These are phyloP conservation scores for Solanum verrucosum DNA, from an alignment of 257 asterid species.

Conservation along the genomic window DNA sequence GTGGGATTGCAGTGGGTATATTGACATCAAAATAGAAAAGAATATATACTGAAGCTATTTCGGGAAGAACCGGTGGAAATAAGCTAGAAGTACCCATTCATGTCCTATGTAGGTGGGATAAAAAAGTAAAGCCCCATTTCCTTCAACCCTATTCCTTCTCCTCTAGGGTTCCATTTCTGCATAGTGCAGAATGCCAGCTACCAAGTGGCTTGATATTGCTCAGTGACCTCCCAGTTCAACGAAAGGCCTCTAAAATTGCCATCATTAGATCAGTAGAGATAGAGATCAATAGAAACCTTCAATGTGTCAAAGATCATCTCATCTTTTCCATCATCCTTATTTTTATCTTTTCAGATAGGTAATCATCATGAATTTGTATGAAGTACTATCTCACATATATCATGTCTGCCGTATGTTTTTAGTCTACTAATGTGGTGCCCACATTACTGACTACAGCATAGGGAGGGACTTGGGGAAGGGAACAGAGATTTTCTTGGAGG, in stretches of 20 bases:
- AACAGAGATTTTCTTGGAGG: not conserved
- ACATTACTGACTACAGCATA: not conserved
- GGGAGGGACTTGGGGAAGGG: not conserved
- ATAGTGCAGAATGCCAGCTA: not conserved
- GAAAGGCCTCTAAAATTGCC: not conserved
- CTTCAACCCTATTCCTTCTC: not conserved
- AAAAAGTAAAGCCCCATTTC: not conserved
- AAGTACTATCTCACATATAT: not conserved
- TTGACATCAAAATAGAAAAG: not conserved
- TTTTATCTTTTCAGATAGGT: not conserved
- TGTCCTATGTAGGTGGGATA: not conserved
- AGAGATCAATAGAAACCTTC: not conserved
- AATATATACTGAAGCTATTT: not conserved
- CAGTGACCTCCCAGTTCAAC: not conserved
- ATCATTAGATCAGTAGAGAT: not conserved
- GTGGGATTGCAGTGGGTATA: not conserved
- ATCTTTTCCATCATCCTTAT: not conserved
- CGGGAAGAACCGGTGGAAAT: not conserved
- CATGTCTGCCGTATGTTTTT: not conserved
- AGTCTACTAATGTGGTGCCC: not conserved
- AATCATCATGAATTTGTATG: not conserved
- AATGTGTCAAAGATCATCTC: not conserved
- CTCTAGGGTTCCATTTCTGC: not conserved
- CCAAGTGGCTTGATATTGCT: not conserved
- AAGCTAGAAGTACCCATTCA: not conserved